A percentile compares a stretch with the other conserved stretches of the same genome.
Evolutionary conservation across 2,329 filamentous ascomycete genomes (phyloP).

Genomic region (Lachnellula hyalina): DNA sequence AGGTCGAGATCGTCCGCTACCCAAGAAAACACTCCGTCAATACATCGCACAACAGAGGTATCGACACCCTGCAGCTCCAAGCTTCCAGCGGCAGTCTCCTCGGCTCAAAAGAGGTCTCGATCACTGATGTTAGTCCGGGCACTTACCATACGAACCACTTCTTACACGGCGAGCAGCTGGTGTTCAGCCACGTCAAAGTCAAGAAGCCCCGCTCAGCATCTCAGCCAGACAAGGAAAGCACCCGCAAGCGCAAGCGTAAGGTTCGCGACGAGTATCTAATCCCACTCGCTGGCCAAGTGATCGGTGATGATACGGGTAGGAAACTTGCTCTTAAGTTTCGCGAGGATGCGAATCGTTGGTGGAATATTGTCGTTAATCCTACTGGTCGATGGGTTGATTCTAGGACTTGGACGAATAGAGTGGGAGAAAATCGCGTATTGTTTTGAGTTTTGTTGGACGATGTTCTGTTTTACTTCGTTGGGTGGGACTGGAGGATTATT

Average conservation of each 20-base stretch:
- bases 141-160: not conserved
- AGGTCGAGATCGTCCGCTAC: not conserved
- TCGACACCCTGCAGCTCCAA: not conserved
- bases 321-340: not conserved
- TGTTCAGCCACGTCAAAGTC: not conserved
- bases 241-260: not conserved
- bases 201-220: not conserved
- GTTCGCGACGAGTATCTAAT: not conserved
- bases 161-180: not conserved
- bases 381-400: not conserved
- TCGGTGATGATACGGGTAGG: not conserved
- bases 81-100: not conserved
- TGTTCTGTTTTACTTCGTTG: too few relatives aligned
- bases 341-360: slow-evolving; percentile 1
- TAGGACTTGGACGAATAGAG: too few relatives aligned
- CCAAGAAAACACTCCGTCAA: not conserved
- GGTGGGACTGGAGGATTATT: too few relatives aligned
- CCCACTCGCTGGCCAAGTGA: not conserved
- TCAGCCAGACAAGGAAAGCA: not conserved
- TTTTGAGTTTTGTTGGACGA: too few relatives aligned
- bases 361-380: not conserved
- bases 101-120: not conserved
- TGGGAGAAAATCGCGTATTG: too few relatives aligned
- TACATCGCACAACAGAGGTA: not conserved
- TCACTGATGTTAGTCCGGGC: not conserved